These are phyloP conservation scores for Catharanthus roseus DNA, from an alignment of 257 asterid genomes.

Conservation along the genomic window DNA sequence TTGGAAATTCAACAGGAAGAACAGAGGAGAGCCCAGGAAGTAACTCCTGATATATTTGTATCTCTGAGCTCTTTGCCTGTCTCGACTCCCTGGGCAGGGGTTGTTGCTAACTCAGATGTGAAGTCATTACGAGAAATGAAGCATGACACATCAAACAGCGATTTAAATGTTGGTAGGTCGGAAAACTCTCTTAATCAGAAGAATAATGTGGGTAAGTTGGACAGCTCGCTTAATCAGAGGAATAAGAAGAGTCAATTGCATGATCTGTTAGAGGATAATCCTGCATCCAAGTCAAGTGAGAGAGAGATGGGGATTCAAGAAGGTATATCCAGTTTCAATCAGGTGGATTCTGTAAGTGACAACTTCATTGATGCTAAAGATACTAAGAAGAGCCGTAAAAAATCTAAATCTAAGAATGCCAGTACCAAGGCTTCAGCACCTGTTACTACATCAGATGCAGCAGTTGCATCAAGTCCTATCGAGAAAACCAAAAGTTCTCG, in stretches of 20 bases:
- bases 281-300: slow-evolving; percentile 34
- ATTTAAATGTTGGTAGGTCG: slow-evolving; percentile 28
- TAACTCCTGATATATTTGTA: slow-evolving; percentile 46
- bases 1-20: slow-evolving; percentile 94
- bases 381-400: slow-evolving; percentile 82
- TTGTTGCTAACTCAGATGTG: slow-evolving; percentile 45
- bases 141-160: slow-evolving; percentile 33
- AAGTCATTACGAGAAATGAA: slow-evolving; percentile 38
- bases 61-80: slow-evolving; percentile 45
- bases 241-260: slow-evolving; percentile 52
- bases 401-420: slow-evolving; percentile 67
- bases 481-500: slow-evolving; percentile 58
- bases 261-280: slow-evolving; percentile 55
- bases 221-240: slow-evolving; percentile 33
- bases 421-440: slow-evolving; percentile 49
- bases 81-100: slow-evolving; percentile 70
- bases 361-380: slow-evolving; percentile 92
- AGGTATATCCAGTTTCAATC: slow-evolving; percentile 26
- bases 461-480: slow-evolving; percentile 51
- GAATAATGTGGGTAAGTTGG: slow-evolving; percentile 40
- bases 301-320: slow-evolving; percentile 42
- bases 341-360: slow-evolving; percentile 33
- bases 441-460: slow-evolving; percentile 35
- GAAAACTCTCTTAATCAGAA: slow-evolving; percentile 39
- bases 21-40: slow-evolving; percentile 73